Base-by-base conservation (phyloP, 495 filamentous ascomycete genomes). In the Clavariopsis aquatica region DNA sequence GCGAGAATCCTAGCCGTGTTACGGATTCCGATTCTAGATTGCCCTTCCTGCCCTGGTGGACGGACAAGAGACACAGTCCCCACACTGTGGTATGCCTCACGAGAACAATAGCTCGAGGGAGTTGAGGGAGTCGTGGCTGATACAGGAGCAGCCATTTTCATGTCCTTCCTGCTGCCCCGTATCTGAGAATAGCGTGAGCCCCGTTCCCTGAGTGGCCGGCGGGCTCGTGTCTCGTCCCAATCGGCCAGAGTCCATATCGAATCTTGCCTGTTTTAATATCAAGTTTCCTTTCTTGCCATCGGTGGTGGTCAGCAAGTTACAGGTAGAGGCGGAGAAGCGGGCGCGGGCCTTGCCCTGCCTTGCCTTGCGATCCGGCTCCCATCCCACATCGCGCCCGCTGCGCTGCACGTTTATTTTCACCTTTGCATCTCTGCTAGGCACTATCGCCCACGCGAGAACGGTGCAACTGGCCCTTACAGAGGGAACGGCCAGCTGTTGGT, bases 361-460 rank as follows among this genome's bases (percentile, higher is more conserved):
- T 36, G 64, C 64, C 31, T 49, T 45, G 62, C 62, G 52, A 65
- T 59, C 63, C 62, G 60, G 34, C 28, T 20, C 47, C 12, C 53
- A 27, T 51, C 54, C 64, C 63, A 64, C 59, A 63, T 64, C 68
- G 68, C 64, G 59, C 64, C 64, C 52, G 68, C 36, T 71, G 68
- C 64, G 34, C 68, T 71, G 68, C 68, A 68, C 64, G 47, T 71
- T 71, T 71, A 70, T 70, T 70, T 70, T 46, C 62, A 60, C 57
- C 57, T 65, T 66, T 70, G 68, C 68, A 67, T 71, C 46, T 57
- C 63, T 58, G 57, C 55, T 46, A 22, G 34, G 56, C 49, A 62
- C 64, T 57, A 10, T 63, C 23, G 60, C 19, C 68, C 68, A 71
- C 68, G 68, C 64, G 68, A 64, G 56, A 49, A 43, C 26, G 2